Percentiles rank a stretch among this genome's conserved stretches.
These are phyloP conservation scores for Ilyonectria mors-panacis DNA, from an alignment of 2,329 filamentous ascomycete species.

Conservation along the genomic window DNA sequence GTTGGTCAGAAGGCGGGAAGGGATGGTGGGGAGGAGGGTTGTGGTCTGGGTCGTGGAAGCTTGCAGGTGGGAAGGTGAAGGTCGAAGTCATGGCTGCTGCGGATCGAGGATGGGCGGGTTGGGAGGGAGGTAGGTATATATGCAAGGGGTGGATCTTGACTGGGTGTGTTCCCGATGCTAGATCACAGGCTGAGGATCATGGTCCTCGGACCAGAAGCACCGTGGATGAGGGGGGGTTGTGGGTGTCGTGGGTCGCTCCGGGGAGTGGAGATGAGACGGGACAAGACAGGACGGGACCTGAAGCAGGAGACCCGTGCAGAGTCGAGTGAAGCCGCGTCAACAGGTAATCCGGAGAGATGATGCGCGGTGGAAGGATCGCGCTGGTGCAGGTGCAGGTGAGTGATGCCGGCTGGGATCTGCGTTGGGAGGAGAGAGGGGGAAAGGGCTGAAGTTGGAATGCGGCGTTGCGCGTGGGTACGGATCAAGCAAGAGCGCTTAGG, in stretches of 20 bases:
- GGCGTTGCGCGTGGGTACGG: slow-evolving; percentile 46
- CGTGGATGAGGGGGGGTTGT: slow-evolving; percentile 30
- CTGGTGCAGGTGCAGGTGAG: slow-evolving; percentile 8
- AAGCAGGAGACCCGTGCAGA: neutral
- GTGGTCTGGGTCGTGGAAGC: slow-evolving; percentile 55
- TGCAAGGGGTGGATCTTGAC: slow-evolving; percentile 42
- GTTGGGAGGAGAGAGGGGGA: slow-evolving; percentile 41
- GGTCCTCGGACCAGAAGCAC: slow-evolving; percentile 44
- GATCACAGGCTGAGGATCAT: slow-evolving; percentile 53
- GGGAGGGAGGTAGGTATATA: slow-evolving; percentile 54
- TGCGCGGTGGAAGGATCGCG: slow-evolving; percentile 18
- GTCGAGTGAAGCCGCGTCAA: slow-evolving; percentile 14
- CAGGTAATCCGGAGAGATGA: neutral
- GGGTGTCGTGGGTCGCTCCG: slow-evolving; percentile 13
- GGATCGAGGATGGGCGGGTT: slow-evolving; percentile 38
- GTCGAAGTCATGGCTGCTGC: slow-evolving; percentile 60
- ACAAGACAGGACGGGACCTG: neutral
- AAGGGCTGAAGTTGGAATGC: slow-evolving; percentile 45
- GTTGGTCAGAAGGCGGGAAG: slow-evolving; percentile 43
- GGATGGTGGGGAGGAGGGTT: slow-evolving; percentile 50
- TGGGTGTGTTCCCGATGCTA: slow-evolving; percentile 46
- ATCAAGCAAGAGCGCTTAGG: slow-evolving; percentile 46
- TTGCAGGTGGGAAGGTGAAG: slow-evolving; percentile 59
- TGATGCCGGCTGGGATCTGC: slow-evolving; percentile 36
- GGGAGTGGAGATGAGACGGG: slow-evolving; percentile 12